phyloP scores from a whole-genome alignment of 2,329 filamentous ascomycete genomes.

The Dendryphion nanum region DNA sequence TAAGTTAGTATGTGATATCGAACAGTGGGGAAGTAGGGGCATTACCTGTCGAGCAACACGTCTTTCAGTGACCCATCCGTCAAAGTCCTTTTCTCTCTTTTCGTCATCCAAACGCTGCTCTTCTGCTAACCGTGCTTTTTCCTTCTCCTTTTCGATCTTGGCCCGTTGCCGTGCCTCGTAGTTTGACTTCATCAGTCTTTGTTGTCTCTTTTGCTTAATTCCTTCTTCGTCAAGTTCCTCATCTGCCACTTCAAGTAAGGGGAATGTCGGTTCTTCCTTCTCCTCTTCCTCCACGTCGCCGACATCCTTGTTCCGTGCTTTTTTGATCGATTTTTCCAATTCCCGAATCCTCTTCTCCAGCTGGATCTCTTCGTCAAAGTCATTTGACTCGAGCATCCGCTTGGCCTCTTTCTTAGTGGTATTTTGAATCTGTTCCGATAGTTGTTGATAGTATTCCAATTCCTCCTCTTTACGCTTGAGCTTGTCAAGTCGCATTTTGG shows the following conservation, averaged over 20 bases:
- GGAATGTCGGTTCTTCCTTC: conserved; percentile 78
- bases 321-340: conserved; percentile 84
- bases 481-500: conserved; percentile 95
- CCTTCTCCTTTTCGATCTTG: conserved; percentile 92
- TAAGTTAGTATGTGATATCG: conserved; percentile 33
- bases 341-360: conserved; percentile 84
- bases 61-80: conserved; percentile 82
- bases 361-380: conserved; percentile 85
- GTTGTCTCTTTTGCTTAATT: conserved; percentile 88
- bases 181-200: conserved; percentile 90
- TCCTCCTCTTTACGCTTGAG: conserved; percentile 95
- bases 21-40: not conserved
- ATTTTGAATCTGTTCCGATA: conserved; percentile 66
- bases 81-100: conserved; percentile 77
- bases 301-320: conserved; percentile 89
- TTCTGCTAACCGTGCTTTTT: conserved; percentile 80
- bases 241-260: conserved; percentile 83
- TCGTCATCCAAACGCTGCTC: conserved; percentile 82
- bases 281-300: conserved; percentile 77
- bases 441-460: conserved; percentile 85
- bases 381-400: conserved; percentile 81
- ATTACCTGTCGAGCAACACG: conserved; percentile 63
- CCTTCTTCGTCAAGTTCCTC: conserved; percentile 90
- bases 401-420: conserved; percentile 89
- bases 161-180: conserved; percentile 90